A percentile compares a stretch with the other conserved stretches of the same genome.
These are phyloP conservation scores for Trifolium subterraneum DNA, from an alignment of 306 rosid species.

Conservation along the genomic window DNA sequence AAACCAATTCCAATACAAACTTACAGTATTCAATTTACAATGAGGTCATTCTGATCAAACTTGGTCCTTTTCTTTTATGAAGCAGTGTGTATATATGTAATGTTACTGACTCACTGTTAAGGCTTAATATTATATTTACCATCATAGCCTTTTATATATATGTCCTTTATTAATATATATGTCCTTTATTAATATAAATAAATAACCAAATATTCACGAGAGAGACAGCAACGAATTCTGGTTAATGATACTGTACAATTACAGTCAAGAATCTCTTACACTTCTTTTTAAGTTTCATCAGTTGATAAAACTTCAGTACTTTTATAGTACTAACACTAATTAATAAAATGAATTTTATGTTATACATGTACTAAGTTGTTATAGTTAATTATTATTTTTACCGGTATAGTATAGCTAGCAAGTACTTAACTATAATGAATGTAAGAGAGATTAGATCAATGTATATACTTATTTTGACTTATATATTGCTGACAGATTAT, in stretches of 20 bases:
- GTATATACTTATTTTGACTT: no score
- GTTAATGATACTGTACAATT: constrained; percentile 13
- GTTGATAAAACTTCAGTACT: not conserved
- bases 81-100: not conserved
- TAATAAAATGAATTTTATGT: no score
- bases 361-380: no score
- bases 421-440: no score
- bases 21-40: not conserved
- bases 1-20: not conserved
- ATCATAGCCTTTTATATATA: not conserved
- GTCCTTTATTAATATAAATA: no score
- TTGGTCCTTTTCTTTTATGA: not conserved
- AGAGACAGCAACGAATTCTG: not conserved
- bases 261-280: not conserved
- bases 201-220: not conserved
- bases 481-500: no score
- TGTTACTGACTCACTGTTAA: not conserved
- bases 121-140: not conserved
- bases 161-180: no score
- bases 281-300: not conserved
- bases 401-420: no score
- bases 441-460: no score
- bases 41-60: constrained; percentile 3
- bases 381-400: no score
- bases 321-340: constrained; percentile 4